phyloP scores from a whole-genome alignment of 768 basidiomycete genomes.

The Terana coerulea region DNA sequence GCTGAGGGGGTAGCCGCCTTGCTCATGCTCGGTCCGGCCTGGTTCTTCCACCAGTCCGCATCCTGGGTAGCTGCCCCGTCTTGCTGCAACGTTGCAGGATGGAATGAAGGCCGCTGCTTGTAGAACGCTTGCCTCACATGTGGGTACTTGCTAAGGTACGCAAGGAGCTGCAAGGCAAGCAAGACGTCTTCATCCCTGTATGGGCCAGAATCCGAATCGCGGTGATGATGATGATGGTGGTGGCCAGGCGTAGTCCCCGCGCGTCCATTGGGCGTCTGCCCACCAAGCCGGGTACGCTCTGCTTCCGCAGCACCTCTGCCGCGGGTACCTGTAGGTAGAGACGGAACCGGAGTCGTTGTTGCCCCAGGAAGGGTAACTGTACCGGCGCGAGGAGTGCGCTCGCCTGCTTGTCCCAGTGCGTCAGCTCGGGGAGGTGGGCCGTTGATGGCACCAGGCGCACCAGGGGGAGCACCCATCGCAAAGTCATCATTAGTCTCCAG shows the following conservation, averaged over 20 bases:
- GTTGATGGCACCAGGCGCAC: slow-evolving; percentile 79
- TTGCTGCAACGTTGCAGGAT: slow-evolving; percentile 56
- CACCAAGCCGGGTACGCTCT: slow-evolving; percentile 5
- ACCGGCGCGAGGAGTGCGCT: slow-evolving; percentile 55
- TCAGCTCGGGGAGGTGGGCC: slow-evolving; percentile 26
- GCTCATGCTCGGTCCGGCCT: slow-evolving; percentile 5
- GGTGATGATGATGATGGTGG: slow-evolving; percentile 32
- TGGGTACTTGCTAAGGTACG: slow-evolving; percentile 96
- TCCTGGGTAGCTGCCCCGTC: slow-evolving; percentile 16
- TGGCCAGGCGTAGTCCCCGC: slow-evolving; percentile 15
- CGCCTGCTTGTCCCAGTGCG: slow-evolving; percentile 18
- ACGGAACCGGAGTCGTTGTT: slow-evolving; percentile 16
- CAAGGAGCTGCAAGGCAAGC: slow-evolving; percentile 85
- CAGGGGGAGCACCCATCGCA: slow-evolving; percentile 87
- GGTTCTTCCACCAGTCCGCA: slow-evolving; percentile 1
- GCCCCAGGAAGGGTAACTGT: slow-evolving; percentile 47
- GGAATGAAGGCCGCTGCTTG: slow-evolving; percentile 78
- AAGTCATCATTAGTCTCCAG: slow-evolving; percentile 84
- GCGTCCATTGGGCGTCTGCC: slow-evolving; percentile 7
- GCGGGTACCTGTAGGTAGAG: slow-evolving; percentile 9
- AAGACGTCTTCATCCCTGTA: slow-evolving; percentile 96
- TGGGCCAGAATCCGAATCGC: slow-evolving; percentile 48
- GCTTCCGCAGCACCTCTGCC: slow-evolving; percentile 2
- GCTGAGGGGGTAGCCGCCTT: slow-evolving; percentile 20
- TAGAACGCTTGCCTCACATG: slow-evolving; percentile 97